Evolutionary conservation across 805 yeast species (phyloP).

Genomic region (Saccharomycopsis olivae): DNA sequence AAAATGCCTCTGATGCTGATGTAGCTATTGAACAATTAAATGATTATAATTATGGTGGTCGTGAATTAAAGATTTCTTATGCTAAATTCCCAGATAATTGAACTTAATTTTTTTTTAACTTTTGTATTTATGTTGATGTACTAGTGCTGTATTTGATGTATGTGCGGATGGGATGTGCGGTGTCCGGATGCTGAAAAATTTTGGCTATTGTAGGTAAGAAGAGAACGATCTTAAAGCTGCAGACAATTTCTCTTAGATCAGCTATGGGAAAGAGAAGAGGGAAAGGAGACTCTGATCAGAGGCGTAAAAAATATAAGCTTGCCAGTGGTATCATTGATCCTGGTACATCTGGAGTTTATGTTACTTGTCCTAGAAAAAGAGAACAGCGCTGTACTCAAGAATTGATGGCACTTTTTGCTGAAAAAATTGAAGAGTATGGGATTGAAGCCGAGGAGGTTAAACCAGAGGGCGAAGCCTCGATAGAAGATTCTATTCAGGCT

Average conservation of each 20-base stretch:
- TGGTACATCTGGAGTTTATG: conserved; percentile 77
- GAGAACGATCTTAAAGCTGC: too few relatives aligned
- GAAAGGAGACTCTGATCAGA: neutral
- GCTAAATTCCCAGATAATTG: conserved; percentile 28
- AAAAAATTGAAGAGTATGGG: conserved; percentile 38
- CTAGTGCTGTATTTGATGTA: too few relatives aligned
- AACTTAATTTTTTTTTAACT: neutral
- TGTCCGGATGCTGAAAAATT: too few relatives aligned
- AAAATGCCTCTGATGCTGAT: conserved; percentile 54
- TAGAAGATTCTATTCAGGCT: conserved; percentile 66
- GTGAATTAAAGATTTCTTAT: conserved; percentile 57
- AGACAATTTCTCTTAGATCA: too few relatives aligned
- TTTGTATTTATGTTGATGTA: too few relatives aligned
- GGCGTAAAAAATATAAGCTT: conserved; percentile 26
- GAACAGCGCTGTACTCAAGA: conserved; percentile 76
- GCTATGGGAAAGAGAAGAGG: neutral
- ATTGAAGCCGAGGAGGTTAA: conserved; percentile 20
- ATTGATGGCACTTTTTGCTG: conserved; percentile 46
- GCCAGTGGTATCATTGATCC: conserved; percentile 60
- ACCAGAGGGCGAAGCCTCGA: conserved; percentile 29
- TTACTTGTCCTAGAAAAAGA: conserved; percentile 74
- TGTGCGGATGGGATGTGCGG: too few relatives aligned
- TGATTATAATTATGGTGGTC: conserved; percentile 76
- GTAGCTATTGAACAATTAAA: conserved; percentile 65
- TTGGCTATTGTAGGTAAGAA: too few relatives aligned